Percentiles rank a stretch among this genome's conserved stretches.
These are phyloP conservation scores for Pseudocercospora pini-densiflorae DNA, from an alignment of 2,329 filamentous ascomycete species.

Conservation along the genomic window DNA sequence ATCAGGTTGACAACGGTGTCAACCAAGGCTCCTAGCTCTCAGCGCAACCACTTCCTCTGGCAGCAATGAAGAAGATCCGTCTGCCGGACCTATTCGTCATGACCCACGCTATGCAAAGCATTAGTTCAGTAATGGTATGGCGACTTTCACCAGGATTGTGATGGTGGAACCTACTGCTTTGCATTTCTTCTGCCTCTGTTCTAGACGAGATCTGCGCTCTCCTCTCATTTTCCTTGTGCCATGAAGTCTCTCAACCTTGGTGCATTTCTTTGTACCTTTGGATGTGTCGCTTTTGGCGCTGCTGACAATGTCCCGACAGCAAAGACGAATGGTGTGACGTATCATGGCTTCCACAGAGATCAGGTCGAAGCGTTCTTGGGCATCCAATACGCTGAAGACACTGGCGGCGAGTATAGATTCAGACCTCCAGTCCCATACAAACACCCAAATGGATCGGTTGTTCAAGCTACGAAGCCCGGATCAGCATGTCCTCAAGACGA, in stretches of 20 bases:
- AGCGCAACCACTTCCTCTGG: neutral
- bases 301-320: neutral
- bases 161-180: neutral
- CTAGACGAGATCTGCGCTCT: neutral
- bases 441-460: neutral
- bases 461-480: neutral
- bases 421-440: slow-evolving; percentile 32
- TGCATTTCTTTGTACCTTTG: neutral
- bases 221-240: neutral
- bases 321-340: slow-evolving; percentile 24
- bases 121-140: neutral
- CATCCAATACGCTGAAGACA: slow-evolving; percentile 39
- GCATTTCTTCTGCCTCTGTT: neutral
- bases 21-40: neutral
- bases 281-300: neutral
- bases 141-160: neutral
- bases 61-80: neutral
- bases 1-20: neutral
- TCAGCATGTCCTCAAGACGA: slow-evolving; percentile 1
- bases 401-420: slow-evolving; percentile 37
- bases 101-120: neutral
- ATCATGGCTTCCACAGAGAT: slow-evolving; percentile 29
- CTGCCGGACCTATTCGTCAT: neutral
- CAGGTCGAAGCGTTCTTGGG: slow-evolving; percentile 39
- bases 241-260: neutral